Base-by-base conservation (phyloP, 768 basidiomycete genomes). In the Termitomyces bulborhizus region DNA sequence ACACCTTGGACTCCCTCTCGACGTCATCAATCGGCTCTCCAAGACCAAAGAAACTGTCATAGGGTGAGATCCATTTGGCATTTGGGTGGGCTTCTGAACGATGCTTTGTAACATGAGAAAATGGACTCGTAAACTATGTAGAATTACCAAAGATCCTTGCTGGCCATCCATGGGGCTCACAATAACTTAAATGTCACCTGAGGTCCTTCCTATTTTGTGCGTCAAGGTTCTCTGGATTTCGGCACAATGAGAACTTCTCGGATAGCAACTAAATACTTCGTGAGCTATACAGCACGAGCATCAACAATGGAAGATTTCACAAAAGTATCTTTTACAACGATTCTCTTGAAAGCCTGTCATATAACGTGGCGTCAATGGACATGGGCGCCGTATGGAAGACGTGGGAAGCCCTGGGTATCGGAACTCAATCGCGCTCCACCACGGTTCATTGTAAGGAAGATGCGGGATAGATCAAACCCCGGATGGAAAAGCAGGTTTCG, bases 21-120 rank as follows among this genome's bases (percentile, higher is more conserved):
- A 56, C 29, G 48, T 61, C 41, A 55, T 75, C 18, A 61, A 67
- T 4, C 55, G 61, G 21, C 60, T 79, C 53, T 73, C 67, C 55
- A 77, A 75, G 64, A 71, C 66, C 18, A 77, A 79, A 56, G 63
- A 66, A 8, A 54, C 62, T 18, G 71, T 79, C 26, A 69, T 77
- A 41, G 71, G 68, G 11, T 63, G 58, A 36, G 11, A 15, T 29
- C 21, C 21, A 2, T 21, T 21, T 21, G 21, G 21, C 21, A 21
- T 21, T 21, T 21, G 21, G 21, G 2, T 21, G 21, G 21, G 21
- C 21, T 21, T 21, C 21, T 39, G 36, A 37, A 49, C 11, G 5
- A n/a, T 27, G 36, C 47, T 37, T 24, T 48, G 15, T 45, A 24
- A 36, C 26, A 29, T n/a, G 16, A 16, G 13, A 41, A 21, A 48